Conservation (phyloP, 164 flowering plant genomes). For the Amborella trichopoda region DNA sequence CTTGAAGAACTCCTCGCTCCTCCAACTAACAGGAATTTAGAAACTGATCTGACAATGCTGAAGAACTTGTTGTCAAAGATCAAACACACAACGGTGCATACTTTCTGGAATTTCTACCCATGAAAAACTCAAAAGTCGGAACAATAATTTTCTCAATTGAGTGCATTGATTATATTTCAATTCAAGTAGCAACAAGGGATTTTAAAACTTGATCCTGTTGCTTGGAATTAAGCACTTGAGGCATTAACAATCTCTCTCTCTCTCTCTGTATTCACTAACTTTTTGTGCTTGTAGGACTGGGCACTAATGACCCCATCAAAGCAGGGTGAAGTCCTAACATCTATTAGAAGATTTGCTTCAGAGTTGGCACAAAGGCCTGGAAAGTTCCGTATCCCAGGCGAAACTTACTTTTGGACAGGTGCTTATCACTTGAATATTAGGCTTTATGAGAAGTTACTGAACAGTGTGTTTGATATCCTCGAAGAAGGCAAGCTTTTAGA, state of each 20-base stretch:
- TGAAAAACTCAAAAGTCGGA: no score
- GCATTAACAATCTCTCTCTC: not conserved
- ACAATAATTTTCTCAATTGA: not conserved
- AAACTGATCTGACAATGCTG: not conserved
- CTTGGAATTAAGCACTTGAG: not conserved
- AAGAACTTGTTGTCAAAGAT: no score
- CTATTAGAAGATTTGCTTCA: slow-evolving; percentile 27
- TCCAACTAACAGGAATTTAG: not conserved
- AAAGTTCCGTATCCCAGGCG: slow-evolving; percentile 35
- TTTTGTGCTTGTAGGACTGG: slow-evolving; percentile 41
- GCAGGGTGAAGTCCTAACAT: slow-evolving; percentile 33
- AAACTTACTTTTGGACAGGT: slow-evolving; percentile 51
- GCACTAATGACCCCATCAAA: slow-evolving; percentile 29
- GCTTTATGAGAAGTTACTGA: slow-evolving; percentile 61
- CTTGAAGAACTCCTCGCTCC: slow-evolving; percentile 19
- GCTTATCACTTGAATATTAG: slow-evolving; percentile 61
- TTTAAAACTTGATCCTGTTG: not conserved
- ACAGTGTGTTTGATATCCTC: slow-evolving; percentile 56
- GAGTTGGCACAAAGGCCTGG: slow-evolving; percentile 36
- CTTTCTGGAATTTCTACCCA: not conserved
- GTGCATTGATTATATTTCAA: not conserved
- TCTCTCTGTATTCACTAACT: not conserved
- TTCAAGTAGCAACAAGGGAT: not conserved
- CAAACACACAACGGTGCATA: not conserved
- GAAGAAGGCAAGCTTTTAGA: slow-evolving; percentile 61